These are phyloP conservation scores for Omphalotus olearius DNA, from an alignment of 1,284 basidiomycete genomes.

Conservation along the genomic window DNA sequence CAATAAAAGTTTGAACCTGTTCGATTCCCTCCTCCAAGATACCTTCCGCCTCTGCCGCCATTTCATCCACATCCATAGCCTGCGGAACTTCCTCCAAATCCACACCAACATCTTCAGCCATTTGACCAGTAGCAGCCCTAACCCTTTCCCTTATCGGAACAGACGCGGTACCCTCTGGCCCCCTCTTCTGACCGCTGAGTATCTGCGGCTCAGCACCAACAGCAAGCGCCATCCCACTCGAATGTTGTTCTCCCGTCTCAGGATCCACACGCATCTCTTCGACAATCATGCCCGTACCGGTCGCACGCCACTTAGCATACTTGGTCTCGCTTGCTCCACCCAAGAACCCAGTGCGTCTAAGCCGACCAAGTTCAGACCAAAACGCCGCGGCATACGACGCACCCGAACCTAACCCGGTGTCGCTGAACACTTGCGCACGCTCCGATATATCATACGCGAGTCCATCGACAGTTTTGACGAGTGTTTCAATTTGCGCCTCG, in stretches of 20 bases:
- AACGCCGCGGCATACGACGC: constrained; percentile 48
- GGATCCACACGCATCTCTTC: constrained; percentile 31
- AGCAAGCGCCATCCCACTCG: constrained; percentile 44
- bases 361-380: constrained; percentile 60
- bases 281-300: constrained; percentile 57
- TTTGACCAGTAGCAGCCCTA: constrained; percentile 27
- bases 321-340: constrained; percentile 18
- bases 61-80: constrained; percentile 27
- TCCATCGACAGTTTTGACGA: constrained; percentile 47
- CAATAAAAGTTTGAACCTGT: constrained; percentile 41
- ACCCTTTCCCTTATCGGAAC: constrained; percentile 36
- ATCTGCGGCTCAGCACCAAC: constrained; percentile 71
- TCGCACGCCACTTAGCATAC: constrained; percentile 44
- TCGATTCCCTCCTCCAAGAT: constrained; percentile 33
- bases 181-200: constrained; percentile 56
- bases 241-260: constrained; percentile 24
- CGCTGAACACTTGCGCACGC: constrained; percentile 57
- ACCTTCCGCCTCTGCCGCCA: constrained; percentile 27
- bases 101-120: constrained; percentile 22
- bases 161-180: constrained; percentile 52
- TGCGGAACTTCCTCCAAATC: constrained; percentile 23
- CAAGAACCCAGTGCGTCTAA: constrained; percentile 35
- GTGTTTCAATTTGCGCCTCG: constrained; percentile 44
- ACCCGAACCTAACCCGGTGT: constrained; percentile 49
- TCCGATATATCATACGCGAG: constrained; percentile 53